Conservation (phyloP, 352 stramenopile species). For the Phytophthora aleatoria region DNA sequence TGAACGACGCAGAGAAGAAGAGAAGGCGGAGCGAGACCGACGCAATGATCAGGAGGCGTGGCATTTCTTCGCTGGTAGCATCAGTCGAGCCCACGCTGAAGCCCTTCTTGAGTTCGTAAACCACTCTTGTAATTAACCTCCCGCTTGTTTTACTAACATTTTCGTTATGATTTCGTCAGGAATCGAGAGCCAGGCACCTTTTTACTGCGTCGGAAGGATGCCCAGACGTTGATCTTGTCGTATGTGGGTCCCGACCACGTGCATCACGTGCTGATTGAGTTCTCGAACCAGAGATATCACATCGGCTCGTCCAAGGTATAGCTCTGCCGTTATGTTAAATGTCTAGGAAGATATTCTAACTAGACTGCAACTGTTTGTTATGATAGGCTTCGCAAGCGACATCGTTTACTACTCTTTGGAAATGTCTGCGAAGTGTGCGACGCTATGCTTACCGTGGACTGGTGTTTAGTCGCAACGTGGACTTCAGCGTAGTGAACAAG, state of each 20-base stretch:
- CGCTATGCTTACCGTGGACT: constrained; percentile 78
- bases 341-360: constrained; percentile 5
- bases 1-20: constrained; percentile 37
- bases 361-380: background rate
- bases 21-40: constrained; percentile 45
- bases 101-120: constrained; percentile 59
- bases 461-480: constrained; percentile 70
- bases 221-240: constrained; percentile 82
- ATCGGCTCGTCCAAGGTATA: constrained; percentile 78
- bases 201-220: constrained; percentile 80
- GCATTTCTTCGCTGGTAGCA: constrained; percentile 83
- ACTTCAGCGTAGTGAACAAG: constrained; percentile 78
- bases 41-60: constrained; percentile 70
- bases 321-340: background rate
- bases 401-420: constrained; percentile 68
- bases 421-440: constrained; percentile 79
- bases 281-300: constrained; percentile 68
- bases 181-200: constrained; percentile 78
- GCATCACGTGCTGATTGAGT: constrained; percentile 87
- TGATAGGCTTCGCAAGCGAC: constrained; percentile 55
- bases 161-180: constrained; percentile 13
- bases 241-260: constrained; percentile 68
- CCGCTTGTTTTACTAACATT: background rate
- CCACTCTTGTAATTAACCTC: background rate
- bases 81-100: constrained; percentile 70